These are phyloP conservation scores for Aspergillus neotritici DNA, from an alignment of 2,329 filamentous ascomycete species.

Conservation along the genomic window DNA sequence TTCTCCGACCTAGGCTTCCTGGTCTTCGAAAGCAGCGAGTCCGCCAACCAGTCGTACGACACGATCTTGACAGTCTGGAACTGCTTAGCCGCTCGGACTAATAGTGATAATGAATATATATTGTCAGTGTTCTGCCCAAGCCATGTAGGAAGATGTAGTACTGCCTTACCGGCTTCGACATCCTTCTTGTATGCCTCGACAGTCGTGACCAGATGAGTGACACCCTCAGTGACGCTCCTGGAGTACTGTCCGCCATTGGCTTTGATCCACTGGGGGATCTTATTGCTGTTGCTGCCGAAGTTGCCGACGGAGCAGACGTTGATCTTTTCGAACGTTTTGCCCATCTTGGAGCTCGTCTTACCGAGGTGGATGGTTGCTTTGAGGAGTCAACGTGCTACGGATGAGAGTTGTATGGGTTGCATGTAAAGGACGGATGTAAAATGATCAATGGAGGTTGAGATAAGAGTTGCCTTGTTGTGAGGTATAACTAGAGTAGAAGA, in stretches of 20 bases:
- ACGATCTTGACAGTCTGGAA: constrained; percentile 41
- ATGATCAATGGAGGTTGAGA: neutral
- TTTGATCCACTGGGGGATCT: constrained; percentile 62
- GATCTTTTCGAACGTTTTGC: constrained; percentile 46
- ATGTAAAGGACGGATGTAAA: neutral
- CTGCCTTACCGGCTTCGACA: constrained; percentile 34
- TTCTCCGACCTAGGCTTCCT: constrained; percentile 30
- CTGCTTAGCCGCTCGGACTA: constrained; percentile 39
- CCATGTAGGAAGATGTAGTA: neutral
- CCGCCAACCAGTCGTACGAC: constrained; percentile 44
- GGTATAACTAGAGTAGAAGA: neutral
- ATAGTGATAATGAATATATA: constrained; percentile 12
- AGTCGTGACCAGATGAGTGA: constrained; percentile 70
- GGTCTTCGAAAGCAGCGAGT: constrained; percentile 34
- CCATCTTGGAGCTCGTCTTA: constrained; percentile 22
- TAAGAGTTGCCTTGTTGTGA: neutral
- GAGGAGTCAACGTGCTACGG: neutral
- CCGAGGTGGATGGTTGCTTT: neutral
- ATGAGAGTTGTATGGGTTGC: neutral
- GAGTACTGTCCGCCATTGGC: constrained; percentile 57
- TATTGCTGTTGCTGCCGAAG: constrained; percentile 49
- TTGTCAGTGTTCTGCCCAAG: constrained; percentile 13
- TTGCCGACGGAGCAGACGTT: constrained; percentile 56
- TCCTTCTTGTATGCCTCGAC: constrained; percentile 54
- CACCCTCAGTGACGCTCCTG: constrained; percentile 45